These are phyloP conservation scores for Pestalotiopsis sp. DNA, from an alignment of 2,329 filamentous ascomycete genomes.

Conservation along the genomic window DNA sequence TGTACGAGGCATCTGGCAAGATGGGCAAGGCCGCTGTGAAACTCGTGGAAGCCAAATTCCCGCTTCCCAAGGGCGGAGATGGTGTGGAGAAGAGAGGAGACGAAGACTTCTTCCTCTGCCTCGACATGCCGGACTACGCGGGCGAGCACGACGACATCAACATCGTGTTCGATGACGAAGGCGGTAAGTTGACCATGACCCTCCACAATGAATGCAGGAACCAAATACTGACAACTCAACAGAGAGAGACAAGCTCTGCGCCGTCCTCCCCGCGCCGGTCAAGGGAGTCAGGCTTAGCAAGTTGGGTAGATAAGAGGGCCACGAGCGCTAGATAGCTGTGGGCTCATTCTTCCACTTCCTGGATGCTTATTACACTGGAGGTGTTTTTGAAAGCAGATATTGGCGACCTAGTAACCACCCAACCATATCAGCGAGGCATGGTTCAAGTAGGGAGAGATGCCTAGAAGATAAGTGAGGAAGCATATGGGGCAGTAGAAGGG, in stretches of 20 bases:
- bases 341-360: too few species aligned
- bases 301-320: constrained; percentile 22
- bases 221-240: constrained; percentile 25
- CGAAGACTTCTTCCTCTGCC: constrained; percentile 75
- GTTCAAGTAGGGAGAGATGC: neutral
- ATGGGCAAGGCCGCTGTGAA: constrained; percentile 72
- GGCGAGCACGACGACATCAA: constrained; percentile 92
- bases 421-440: neutral
- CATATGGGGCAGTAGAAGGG: neutral
- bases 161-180: constrained; percentile 79
- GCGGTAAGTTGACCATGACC: constrained; percentile 57
- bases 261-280: constrained; percentile 58
- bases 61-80: constrained; percentile 67
- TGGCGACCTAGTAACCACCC: neutral
- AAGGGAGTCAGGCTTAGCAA: constrained; percentile 48
- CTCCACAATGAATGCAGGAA: neutral
- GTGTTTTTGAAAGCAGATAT: neutral
- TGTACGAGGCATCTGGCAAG: constrained; percentile 71
- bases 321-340: neutral
- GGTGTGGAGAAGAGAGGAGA: constrained; percentile 49
- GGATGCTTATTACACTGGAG: too few species aligned
- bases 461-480: neutral
- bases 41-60: constrained; percentile 89
- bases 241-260: constrained; percentile 58
- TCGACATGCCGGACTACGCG: constrained; percentile 87